Percentiles rank a stretch among this genome's conserved stretches.
phyloP scores from a whole-genome alignment of 306 rosid species.

The Malus sylvestris region DNA sequence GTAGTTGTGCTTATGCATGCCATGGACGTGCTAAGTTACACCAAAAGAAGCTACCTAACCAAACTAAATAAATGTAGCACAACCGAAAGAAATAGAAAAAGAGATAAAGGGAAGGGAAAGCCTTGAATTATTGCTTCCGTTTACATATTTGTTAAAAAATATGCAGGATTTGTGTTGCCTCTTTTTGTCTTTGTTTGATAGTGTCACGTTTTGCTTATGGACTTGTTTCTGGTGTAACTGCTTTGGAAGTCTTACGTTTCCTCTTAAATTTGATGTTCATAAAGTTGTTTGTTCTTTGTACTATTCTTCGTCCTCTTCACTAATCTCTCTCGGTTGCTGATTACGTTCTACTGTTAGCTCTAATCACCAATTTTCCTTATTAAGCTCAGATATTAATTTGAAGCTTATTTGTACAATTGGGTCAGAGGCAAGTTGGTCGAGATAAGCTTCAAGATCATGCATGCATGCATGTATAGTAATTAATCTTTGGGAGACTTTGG shows the following conservation, averaged over 20 bases:
- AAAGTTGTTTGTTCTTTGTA: background rate
- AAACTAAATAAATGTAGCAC: background rate
- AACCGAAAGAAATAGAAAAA: background rate
- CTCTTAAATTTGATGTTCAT: background rate
- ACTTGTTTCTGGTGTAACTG: background rate
- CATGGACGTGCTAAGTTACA: background rate
- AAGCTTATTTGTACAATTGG: background rate
- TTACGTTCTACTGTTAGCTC: background rate
- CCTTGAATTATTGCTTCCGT: conserved; percentile 2
- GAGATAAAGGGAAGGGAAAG: background rate
- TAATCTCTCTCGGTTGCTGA: background rate
- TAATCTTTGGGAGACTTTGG: no score
- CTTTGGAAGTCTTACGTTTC: background rate
- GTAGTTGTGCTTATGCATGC: background rate
- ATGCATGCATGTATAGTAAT: background rate
- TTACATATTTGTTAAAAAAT: background rate
- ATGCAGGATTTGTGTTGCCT: background rate
- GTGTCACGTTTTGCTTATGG: conserved; percentile 11
- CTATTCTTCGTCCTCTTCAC: background rate
- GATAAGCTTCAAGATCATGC: background rate
- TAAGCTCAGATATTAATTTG: background rate
- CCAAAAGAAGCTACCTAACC: background rate
- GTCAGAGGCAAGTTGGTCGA: background rate
- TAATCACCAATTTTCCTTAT: background rate
- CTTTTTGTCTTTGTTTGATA: background rate